phyloP scores from a whole-genome alignment of 2,329 filamentous ascomycete genomes.

The Gaeumannomyces tritici region DNA sequence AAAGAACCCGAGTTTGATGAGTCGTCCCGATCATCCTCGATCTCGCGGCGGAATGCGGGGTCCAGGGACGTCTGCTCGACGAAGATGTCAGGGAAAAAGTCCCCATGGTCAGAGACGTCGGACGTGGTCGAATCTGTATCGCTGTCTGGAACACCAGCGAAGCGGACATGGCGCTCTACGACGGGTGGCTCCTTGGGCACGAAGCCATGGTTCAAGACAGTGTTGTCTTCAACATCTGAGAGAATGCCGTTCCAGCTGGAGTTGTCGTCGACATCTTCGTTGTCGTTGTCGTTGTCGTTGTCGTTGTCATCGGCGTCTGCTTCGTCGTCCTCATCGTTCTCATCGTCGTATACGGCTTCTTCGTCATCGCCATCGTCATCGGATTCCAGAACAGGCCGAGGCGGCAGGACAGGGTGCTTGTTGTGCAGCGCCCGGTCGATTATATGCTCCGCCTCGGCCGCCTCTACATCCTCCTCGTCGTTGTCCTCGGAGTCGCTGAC shows the following conservation, averaged over 20 bases:
- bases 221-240: slow-evolving; percentile 30
- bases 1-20: slow-evolving; percentile 49
- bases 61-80: slow-evolving; percentile 66
- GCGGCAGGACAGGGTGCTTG: slow-evolving; percentile 14
- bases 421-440: slow-evolving; percentile 34
- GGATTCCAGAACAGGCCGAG: slow-evolving; percentile 14
- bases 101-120: slow-evolving; percentile 51
- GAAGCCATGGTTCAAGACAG: slow-evolving; percentile 17
- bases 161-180: slow-evolving; percentile 62
- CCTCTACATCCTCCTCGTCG: slow-evolving; percentile 68
- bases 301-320: slow-evolving; percentile 27
- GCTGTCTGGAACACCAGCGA: slow-evolving; percentile 56
- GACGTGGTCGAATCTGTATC: slow-evolving; percentile 51
- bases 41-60: slow-evolving; percentile 61
- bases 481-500: slow-evolving; percentile 70
- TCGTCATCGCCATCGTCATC: slow-evolving; percentile 28
- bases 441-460: slow-evolving; percentile 70
- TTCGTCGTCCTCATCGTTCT: slow-evolving; percentile 28
- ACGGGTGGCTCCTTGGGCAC: slow-evolving; percentile 13
- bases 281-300: slow-evolving; percentile 25
- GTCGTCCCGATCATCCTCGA: slow-evolving; percentile 57
- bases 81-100: slow-evolving; percentile 71
- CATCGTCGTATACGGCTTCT: slow-evolving; percentile 24
- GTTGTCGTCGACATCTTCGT: slow-evolving; percentile 31
- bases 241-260: slow-evolving; percentile 32